Percentiles rank a stretch among this genome's conserved stretches.
Evolutionary conservation across 495 filamentous ascomycete species (phyloP).

Genomic region (Penicillium antarcticum): DNA sequence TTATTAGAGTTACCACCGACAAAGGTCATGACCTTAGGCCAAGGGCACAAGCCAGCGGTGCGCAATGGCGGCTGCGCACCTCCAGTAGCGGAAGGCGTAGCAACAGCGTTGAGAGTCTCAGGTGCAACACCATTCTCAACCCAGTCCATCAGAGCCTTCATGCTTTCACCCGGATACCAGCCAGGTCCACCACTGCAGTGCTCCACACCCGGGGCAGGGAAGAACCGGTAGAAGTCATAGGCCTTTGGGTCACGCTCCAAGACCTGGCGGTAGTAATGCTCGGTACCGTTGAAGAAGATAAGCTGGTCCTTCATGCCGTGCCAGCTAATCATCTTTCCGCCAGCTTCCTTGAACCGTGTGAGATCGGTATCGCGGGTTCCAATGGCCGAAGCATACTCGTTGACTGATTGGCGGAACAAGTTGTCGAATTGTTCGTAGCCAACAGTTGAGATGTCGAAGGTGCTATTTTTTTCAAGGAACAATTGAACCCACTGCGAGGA

Average conservation of each 20-base stretch:
- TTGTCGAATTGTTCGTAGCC: neutral
- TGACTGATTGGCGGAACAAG: conserved; percentile 1
- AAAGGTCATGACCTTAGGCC: neutral
- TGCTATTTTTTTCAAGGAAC: neutral
- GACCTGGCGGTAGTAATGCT: conserved; percentile 25
- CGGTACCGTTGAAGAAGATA: conserved; percentile 13
- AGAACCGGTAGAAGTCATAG: conserved; percentile 16
- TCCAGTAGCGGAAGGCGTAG: neutral
- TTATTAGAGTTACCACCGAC: neutral
- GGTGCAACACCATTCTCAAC: conserved; percentile 17
- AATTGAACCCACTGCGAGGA: neutral
- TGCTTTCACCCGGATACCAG: conserved; percentile 10
- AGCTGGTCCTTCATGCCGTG: conserved; percentile 29
- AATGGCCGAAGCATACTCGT: conserved; percentile 19
- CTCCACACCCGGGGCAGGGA: conserved; percentile 16
- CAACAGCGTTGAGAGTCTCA: conserved; percentile 9
- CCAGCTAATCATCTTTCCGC: conserved; percentile 44
- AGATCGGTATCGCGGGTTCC: conserved; percentile 34
- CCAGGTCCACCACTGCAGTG: conserved; percentile 15
- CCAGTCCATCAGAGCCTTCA: conserved; percentile 12
- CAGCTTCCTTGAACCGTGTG: conserved; percentile 22
- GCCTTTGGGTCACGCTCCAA: conserved; percentile 11
- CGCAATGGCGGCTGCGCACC: neutral
- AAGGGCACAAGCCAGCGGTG: neutral
- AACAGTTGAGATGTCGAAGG: neutral